Evolutionary conservation across 352 stramenopile species (phyloP).

Genomic region (Albugo laibachii): DNA sequence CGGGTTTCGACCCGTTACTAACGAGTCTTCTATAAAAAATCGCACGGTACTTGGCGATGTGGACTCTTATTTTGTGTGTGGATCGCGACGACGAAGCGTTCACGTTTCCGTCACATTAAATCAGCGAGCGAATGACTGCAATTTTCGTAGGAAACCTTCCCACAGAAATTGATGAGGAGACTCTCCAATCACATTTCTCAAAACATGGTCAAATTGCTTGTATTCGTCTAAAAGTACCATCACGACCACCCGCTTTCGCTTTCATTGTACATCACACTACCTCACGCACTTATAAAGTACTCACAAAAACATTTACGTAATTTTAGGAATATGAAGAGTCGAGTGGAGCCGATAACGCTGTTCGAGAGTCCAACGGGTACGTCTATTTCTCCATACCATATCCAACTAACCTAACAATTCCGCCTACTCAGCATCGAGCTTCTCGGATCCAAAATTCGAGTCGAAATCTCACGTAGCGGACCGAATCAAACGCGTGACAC

Average conservation of each 20-base stretch:
- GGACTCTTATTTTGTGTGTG: too few relatives aligned
- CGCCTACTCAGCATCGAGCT: slow-evolving; percentile 11
- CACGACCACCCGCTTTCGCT: slow-evolving; percentile 21
- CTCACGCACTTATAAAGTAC: neutral
- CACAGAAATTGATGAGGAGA: too few relatives aligned
- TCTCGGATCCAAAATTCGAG: slow-evolving; percentile 17
- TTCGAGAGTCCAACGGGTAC: slow-evolving; percentile 35
- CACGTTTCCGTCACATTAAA: too few relatives aligned
- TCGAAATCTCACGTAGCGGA: slow-evolving; percentile 26
- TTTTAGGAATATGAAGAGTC: slow-evolving; percentile 33
- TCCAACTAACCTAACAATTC: slow-evolving; percentile 6
- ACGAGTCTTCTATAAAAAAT: too few relatives aligned
- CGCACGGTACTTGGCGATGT: too few relatives aligned
- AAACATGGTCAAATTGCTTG: slow-evolving; percentile 15
- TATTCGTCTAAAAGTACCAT: slow-evolving; percentile 29
- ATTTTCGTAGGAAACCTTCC: too few relatives aligned
- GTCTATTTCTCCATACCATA: too few relatives aligned
- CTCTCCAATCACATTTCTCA: too few relatives aligned
- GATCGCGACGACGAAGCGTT: too few relatives aligned
- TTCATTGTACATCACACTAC: slow-evolving; percentile 24
- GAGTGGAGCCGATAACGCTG: slow-evolving; percentile 27
- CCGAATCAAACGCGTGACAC: slow-evolving; percentile 8
- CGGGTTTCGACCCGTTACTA: too few relatives aligned
- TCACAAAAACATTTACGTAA: neutral
- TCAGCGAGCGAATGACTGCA: too few relatives aligned